These are phyloP conservation scores for Clarireedia monteithiana DNA, from an alignment of 2,329 filamentous ascomycete species.

Conservation along the genomic window DNA sequence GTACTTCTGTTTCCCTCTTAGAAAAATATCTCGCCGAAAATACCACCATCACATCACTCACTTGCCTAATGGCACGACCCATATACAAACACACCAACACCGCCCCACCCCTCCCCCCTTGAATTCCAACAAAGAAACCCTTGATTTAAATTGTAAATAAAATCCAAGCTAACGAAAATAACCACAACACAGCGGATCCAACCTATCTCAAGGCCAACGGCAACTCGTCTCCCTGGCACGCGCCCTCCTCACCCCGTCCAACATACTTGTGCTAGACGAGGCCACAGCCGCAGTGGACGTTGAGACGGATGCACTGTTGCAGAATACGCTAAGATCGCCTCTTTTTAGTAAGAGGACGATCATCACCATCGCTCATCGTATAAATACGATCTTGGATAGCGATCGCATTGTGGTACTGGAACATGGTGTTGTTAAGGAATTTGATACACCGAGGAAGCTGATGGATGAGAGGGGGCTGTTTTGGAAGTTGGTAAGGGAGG, in stretches of 20 bases:
- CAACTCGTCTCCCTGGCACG: slow-evolving; percentile 91
- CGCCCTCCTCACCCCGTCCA: slow-evolving; percentile 88
- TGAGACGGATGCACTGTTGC: slow-evolving; percentile 60
- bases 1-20: neutral
- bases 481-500: slow-evolving; percentile 85
- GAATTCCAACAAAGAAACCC: no score
- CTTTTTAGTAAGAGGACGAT: slow-evolving; percentile 88
- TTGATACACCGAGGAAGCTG: slow-evolving; percentile 76
- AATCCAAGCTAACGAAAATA: slow-evolving; percentile 6
- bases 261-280: slow-evolving; percentile 95
- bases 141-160: neutral
- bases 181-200: slow-evolving; percentile 57
- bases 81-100: no score
- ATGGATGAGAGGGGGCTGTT: slow-evolving; percentile 73
- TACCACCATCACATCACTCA: neutral
- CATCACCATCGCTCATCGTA: slow-evolving; percentile 95
- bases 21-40: neutral
- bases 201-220: slow-evolving; percentile 89
- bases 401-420: slow-evolving; percentile 93
- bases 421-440: slow-evolving; percentile 83
- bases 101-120: no score
- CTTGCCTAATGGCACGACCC: neutral
- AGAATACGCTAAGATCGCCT: slow-evolving; percentile 53
- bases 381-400: slow-evolving; percentile 88
- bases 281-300: slow-evolving; percentile 74